Percentiles rank a stretch among this genome's conserved stretches.
These are phyloP conservation scores for Fusarium compactum DNA, from an alignment of 2,329 filamentous ascomycete species.

Conservation along the genomic window DNA sequence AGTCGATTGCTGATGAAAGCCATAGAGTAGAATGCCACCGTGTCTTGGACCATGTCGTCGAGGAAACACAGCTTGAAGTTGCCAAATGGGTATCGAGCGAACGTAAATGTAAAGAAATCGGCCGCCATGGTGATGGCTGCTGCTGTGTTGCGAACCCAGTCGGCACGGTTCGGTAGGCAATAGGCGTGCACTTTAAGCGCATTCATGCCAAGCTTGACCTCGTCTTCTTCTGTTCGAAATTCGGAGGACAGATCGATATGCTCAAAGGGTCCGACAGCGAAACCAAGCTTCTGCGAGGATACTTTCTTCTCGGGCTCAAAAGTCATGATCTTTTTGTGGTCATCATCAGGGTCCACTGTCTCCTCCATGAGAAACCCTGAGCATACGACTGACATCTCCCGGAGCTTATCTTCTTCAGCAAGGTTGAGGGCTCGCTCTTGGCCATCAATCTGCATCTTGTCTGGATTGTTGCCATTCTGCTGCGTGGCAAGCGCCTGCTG, in stretches of 20 bases:
- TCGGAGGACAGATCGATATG: conserved; percentile 87
- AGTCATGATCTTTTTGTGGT: conserved; percentile 86
- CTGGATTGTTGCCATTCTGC: conserved; percentile 51
- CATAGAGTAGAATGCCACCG: conserved; percentile 82
- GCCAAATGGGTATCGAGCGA: conserved; percentile 90
- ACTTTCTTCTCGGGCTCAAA: conserved; percentile 83
- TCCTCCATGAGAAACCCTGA: conserved; percentile 92
- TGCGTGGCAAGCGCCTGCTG: conserved; percentile 61
- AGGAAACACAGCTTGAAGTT: conserved; percentile 96
- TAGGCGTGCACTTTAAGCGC: conserved; percentile 92
- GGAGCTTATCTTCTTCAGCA: conserved; percentile 82
- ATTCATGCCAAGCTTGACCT: conserved; percentile 88
- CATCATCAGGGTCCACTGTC: conserved; percentile 78
- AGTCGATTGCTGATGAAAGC: conserved; percentile 89
- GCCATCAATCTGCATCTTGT: conserved; percentile 56
- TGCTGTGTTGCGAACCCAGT: conserved; percentile 89
- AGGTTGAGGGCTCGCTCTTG: conserved; percentile 59
- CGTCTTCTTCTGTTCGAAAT: conserved; percentile 89
- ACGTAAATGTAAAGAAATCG: conserved; percentile 91
- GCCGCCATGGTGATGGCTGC: conserved; percentile 86
- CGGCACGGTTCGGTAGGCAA: conserved; percentile 84
- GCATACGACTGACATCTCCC: conserved; percentile 91
- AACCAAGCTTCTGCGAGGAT: conserved; percentile 89
- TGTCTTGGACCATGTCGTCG: conserved; percentile 84
- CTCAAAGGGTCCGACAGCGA: conserved; percentile 94